Base-by-base conservation (phyloP, 2,329 filamentous ascomycete species). In the Cladophialophora exuberans region DNA sequence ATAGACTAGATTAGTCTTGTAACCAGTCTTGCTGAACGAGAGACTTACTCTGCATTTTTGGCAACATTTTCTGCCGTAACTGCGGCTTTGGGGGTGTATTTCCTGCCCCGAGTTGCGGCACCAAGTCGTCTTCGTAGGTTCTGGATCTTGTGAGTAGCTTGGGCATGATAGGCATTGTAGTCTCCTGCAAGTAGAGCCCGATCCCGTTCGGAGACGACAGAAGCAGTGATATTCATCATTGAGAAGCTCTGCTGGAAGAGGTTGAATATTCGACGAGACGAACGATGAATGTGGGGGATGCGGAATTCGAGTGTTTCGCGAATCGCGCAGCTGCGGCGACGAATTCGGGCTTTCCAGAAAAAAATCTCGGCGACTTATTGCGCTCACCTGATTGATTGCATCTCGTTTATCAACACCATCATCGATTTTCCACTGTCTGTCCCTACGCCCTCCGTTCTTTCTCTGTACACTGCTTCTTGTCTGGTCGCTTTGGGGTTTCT, bases 151-250 rank as follows among this genome's bases (percentile, higher is more conserved):
- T 90, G 89, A 62, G 87, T 85, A 46, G 95, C 81, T 70, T 90
- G 88, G 44, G 79, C 79, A 67, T 91, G 87, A 72, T 97, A 97
- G 54, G 87, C 87, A 68, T 84, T 84, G 76, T 96, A 92, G 75
- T 97, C 91, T 64, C 91, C 92, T 62, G 94, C 86, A 25, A 96
- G 83, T 47, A 97, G 86, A 31, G 90, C 90, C 67, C 89, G 83
- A 70, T 96, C 89, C 61, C 94, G 83, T 62, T 88, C 86, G 49
- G 85, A 84, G 67, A 91, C 82, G 64, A 97, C 78, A 62, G 90
- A 92, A 64, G 84, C 84, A 53, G 94, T 97, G 73, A 97, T 90
- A 62, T 97, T 90, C 93, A 97, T 97, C 59, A 22, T 31, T 23
- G 23, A 30, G 13, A 28, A 15, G 6, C 10, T 15, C 25, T 18